Conservation (phyloP, 2,329 filamentous ascomycete genomes). For the Trichoderma simmonsii region DNA sequence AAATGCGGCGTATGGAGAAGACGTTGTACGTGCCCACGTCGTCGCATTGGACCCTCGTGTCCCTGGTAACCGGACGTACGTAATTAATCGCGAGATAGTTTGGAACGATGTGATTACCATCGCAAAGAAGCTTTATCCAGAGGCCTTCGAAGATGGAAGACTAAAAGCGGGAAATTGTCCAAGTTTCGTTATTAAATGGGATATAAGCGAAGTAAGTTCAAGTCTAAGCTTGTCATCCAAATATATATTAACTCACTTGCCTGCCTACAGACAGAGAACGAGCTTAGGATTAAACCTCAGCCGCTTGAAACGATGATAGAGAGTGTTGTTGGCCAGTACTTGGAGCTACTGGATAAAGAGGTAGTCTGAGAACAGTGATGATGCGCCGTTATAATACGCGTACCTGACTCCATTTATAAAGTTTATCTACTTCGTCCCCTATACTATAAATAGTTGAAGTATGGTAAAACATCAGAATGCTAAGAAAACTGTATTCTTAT, state of each 20-base stretch:
- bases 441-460: not conserved
- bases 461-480: not conserved
- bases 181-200: not conserved
- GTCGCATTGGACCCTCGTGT: not conserved
- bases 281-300: not conserved
- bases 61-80: not conserved
- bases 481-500: not conserved
- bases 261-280: not conserved
- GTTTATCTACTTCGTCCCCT: not conserved
- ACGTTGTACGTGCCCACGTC: not conserved
- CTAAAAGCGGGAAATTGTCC: not conserved
- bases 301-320: not conserved
- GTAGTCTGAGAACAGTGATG: not conserved
- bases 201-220: not conserved
- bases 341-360: not conserved
- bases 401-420: not conserved
- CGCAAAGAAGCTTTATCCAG: not conserved
- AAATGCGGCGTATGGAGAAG: not conserved
- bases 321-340: not conserved
- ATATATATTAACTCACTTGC: not conserved
- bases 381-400: not conserved
- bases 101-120: not conserved
- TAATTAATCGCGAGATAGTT: not conserved
- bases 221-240: not conserved
- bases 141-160: not conserved